Evolutionary conservation across 2,329 filamentous ascomycete species (phyloP).

Genomic region (Emergomyces pasteurianus): DNA sequence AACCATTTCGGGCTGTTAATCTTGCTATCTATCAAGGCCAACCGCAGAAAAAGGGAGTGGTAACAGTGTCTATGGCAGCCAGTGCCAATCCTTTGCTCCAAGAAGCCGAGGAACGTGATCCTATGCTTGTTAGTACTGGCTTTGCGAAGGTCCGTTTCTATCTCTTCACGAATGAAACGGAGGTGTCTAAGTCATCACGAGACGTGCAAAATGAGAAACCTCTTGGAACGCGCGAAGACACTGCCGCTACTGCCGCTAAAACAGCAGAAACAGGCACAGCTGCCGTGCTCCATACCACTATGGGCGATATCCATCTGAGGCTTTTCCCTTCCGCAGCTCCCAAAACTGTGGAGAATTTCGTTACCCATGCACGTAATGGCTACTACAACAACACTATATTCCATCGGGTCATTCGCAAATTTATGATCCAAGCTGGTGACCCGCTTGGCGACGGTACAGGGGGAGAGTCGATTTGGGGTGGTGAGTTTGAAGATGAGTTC

Average conservation of each 20-base stretch:
- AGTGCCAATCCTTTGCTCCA: constrained; percentile 85
- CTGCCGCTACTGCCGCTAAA: constrained; percentile 42
- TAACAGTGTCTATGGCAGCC: constrained; percentile 94
- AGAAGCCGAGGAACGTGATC: constrained; percentile 81
- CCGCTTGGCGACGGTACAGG: constrained; percentile 81
- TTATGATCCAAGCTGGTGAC: constrained; percentile 89
- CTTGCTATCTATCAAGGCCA: constrained; percentile 87
- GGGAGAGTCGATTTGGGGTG: constrained; percentile 87
- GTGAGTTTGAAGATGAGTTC: constrained; percentile 87
- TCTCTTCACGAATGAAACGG: constrained; percentile 89
- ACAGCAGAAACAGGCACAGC: constrained; percentile 61
- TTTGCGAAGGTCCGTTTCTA: constrained; percentile 88
- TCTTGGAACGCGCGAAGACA: constrained; percentile 45
- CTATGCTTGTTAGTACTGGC: constrained; percentile 74
- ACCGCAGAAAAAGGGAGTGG: constrained; percentile 83
- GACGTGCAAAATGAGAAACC: constrained; percentile 96
- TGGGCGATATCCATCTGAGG: constrained; percentile 86
- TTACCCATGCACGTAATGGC: constrained; percentile 73
- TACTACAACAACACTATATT: constrained; percentile 99
- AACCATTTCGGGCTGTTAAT: constrained; percentile 72
- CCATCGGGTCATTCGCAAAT: constrained; percentile 92
- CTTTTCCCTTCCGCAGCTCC: constrained; percentile 89
- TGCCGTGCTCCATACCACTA: constrained; percentile 81
- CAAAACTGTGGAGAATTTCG: constrained; percentile 94
- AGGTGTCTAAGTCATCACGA: constrained; percentile 68